Percentiles rank a stretch among this genome's conserved stretches.
These are phyloP conservation scores for Venturia oleaginea DNA, from an alignment of 2,329 filamentous ascomycete species.

Conservation along the genomic window DNA sequence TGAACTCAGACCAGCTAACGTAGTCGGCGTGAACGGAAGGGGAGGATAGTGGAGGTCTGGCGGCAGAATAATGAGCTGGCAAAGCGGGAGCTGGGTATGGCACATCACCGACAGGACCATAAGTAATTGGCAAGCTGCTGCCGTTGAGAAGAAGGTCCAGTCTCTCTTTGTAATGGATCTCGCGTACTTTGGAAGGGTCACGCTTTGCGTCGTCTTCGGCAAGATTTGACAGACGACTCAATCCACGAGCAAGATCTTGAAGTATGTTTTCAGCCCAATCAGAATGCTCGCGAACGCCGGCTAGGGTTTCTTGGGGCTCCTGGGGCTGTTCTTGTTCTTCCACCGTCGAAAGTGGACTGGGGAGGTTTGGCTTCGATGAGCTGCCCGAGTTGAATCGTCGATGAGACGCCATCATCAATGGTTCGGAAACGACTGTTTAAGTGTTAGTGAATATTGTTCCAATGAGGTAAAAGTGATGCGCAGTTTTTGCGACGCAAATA, in stretches of 20 bases:
- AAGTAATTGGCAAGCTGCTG: not conserved
- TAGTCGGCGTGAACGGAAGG: not conserved
- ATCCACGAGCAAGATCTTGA: constrained; percentile 20
- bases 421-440: not conserved
- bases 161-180: constrained; percentile 23
- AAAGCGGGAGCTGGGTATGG: not conserved
- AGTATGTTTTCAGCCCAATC: constrained; percentile 25
- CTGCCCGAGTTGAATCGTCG: not conserved
- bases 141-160: constrained; percentile 16
- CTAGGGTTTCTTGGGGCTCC: not conserved
- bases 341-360: not conserved
- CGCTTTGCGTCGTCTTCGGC: constrained; percentile 24
- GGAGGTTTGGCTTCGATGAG: not conserved
- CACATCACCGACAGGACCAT: not conserved
- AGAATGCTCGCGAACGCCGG: constrained; percentile 19
- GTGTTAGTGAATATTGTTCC: not conserved
- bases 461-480: not conserved
- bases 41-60: not conserved
- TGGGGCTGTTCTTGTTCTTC: not conserved
- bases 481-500: not conserved
- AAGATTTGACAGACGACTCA: constrained; percentile 24
- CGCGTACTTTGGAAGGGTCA: constrained; percentile 19
- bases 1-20: not conserved
- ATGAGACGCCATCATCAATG: constrained; percentile 2
- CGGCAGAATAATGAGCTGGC: not conserved